A percentile compares a stretch with the other conserved stretches of the same genome.
Conservation (phyloP, 768 basidiomycete species). For the Suillus alpinus region DNA sequence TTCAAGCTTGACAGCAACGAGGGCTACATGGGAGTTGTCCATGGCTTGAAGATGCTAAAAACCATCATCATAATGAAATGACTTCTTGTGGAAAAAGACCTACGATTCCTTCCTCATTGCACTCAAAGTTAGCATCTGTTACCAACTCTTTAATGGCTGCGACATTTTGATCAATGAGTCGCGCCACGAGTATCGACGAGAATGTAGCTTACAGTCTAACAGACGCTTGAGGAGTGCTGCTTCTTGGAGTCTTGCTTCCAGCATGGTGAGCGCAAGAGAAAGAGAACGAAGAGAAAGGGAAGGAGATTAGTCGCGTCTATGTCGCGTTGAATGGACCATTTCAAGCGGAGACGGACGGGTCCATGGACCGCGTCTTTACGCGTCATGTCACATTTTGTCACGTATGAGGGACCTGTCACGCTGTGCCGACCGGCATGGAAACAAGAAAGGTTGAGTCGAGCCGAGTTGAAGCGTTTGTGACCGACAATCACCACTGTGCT, state of each 20-base stretch:
- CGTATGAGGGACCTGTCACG: constrained; percentile 20
- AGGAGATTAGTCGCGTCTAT: constrained; percentile 24
- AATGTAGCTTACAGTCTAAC: constrained; percentile 71
- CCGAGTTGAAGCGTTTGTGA: neutral
- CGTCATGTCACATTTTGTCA: constrained; percentile 30
- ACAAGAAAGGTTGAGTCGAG: neutral
- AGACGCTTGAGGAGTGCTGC: constrained; percentile 90
- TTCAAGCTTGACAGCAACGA: constrained; percentile 84
- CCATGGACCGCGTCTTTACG: constrained; percentile 21
- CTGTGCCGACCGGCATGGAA: neutral
- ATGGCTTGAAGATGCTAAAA: constrained; percentile 88
- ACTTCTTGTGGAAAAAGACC: constrained; percentile 21
- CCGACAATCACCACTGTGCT: neutral
- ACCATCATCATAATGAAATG: neutral
- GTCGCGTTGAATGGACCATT: constrained; percentile 30
- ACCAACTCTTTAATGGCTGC: constrained; percentile 97
- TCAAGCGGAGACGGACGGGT: constrained; percentile 31
- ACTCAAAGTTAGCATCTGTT: constrained; percentile 96
- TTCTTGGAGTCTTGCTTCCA: constrained; percentile 89
- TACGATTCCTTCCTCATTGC: constrained; percentile 91
- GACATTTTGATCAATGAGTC: neutral
- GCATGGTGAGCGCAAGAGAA: constrained; percentile 44
- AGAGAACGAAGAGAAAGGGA: constrained; percentile 11
- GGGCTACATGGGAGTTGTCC: constrained; percentile 99
- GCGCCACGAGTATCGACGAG: constrained; percentile 7